Evolutionary conservation across 2,329 filamentous ascomycete species (phyloP).

Genomic region (Cadophora sp.): DNA sequence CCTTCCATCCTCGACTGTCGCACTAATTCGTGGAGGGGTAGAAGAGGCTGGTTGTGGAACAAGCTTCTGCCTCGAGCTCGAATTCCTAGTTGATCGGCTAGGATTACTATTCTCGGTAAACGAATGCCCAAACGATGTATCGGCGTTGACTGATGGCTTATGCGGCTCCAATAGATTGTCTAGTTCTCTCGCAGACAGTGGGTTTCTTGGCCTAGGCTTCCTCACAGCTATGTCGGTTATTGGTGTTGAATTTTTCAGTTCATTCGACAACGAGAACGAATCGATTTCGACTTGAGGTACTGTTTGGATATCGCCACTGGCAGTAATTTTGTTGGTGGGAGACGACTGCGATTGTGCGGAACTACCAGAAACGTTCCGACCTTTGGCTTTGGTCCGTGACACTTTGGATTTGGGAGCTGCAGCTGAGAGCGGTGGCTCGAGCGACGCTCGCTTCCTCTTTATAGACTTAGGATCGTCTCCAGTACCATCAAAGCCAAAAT

Average conservation of each 20-base stretch:
- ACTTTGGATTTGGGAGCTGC: constrained; percentile 6
- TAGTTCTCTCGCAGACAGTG: constrained; percentile 4
- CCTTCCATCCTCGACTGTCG: not conserved
- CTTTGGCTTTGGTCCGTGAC: not conserved
- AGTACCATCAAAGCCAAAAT: constrained; percentile 18
- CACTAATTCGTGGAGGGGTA: constrained; percentile 6
- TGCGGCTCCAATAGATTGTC: constrained; percentile 6
- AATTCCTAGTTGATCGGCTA: constrained; percentile 13
- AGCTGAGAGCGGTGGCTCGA: not conserved
- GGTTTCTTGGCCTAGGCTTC: constrained; percentile 11
- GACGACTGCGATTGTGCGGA: not conserved
- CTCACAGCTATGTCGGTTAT: not conserved
- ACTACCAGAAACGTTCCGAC: not conserved
- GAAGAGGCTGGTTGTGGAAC: not conserved
- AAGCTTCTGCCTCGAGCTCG: not conserved
- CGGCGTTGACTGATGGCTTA: not conserved
- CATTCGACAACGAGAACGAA: not conserved
- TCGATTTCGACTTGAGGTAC: not conserved
- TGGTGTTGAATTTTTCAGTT: no score
- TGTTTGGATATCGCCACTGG: not conserved
- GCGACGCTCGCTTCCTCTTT: constrained; percentile 4
- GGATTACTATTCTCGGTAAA: not conserved
- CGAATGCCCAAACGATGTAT: constrained; percentile 9
- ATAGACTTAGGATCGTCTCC: constrained; percentile 1
- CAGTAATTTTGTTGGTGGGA: not conserved